Evolutionary conservation across 192 early-diverging fungal genomes (phyloP).

Genomic region (Gamsiella multidivaricata): DNA sequence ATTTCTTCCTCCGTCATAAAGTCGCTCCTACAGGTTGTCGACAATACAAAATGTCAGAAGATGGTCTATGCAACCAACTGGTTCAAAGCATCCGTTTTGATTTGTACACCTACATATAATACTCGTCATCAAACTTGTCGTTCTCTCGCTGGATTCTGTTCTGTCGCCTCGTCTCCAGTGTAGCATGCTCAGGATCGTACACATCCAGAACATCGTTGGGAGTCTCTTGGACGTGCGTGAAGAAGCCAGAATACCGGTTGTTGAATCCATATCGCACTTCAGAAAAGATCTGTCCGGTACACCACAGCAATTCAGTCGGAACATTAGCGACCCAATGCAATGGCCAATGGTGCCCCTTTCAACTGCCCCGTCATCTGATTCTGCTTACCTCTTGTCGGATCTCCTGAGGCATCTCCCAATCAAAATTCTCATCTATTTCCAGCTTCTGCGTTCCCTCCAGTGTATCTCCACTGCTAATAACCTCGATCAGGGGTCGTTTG

Average conservation of each 20-base stretch:
- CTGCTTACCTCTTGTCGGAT: slow-evolving; percentile 61
- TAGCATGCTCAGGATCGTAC: slow-evolving; percentile 66
- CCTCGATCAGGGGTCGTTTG: slow-evolving; percentile 73
- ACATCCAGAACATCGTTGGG: slow-evolving; percentile 79
- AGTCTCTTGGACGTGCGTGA: slow-evolving; percentile 76
- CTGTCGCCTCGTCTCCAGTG: slow-evolving; percentile 62
- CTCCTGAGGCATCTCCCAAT: slow-evolving; percentile 90
- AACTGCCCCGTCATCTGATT: too few relatives aligned
- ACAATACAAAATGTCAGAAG: neutral
- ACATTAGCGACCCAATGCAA: too few relatives aligned
- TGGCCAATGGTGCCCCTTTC: too few relatives aligned
- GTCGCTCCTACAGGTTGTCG: slow-evolving; percentile 67
- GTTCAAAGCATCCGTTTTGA: neutral
- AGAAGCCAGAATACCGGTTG: slow-evolving; percentile 81
- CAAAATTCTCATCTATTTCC: slow-evolving; percentile 71
- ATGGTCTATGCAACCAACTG: neutral
- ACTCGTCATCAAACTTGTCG: slow-evolving; percentile 89
- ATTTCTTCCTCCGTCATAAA: slow-evolving; percentile 91
- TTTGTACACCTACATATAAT: slow-evolving; percentile 78
- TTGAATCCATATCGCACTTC: slow-evolving; percentile 90
- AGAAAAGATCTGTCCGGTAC: slow-evolving; percentile 27
- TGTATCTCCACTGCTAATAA: slow-evolving; percentile 58
- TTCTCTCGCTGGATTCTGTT: slow-evolving; percentile 79
- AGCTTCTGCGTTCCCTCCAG: slow-evolving; percentile 29
- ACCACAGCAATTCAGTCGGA: too few relatives aligned